Evolutionary conservation across 495 filamentous ascomycete genomes (phyloP).

Genomic region (Annulohypoxylon bovei): DNA sequence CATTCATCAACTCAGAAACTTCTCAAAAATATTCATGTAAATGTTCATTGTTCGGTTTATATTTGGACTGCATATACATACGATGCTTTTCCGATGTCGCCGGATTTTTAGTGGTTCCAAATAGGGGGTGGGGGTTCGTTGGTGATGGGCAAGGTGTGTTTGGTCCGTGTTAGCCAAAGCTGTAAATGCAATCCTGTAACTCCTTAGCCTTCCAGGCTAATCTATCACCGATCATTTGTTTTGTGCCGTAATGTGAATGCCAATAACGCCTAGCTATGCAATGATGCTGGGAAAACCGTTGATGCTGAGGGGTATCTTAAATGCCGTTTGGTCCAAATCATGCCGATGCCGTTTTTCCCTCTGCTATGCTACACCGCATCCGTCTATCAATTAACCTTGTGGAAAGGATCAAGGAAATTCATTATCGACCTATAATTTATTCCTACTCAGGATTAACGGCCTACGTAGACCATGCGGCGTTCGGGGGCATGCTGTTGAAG

Average conservation of each 20-base stretch:
- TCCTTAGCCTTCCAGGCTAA: conserved; percentile 8
- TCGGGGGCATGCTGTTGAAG: conserved; percentile 24
- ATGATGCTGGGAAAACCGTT: conserved; percentile 11
- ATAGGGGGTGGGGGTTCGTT: background rate
- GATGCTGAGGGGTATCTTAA: conserved; percentile 36
- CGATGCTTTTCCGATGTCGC: background rate
- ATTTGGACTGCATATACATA: background rate
- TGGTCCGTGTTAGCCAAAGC: background rate
- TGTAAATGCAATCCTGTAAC: conserved; percentile 17
- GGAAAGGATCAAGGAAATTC: background rate
- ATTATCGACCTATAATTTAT: background rate
- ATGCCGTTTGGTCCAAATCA: conserved; percentile 16
- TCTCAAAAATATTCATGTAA: background rate
- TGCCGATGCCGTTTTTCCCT: conserved; percentile 4
- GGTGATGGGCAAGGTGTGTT: background rate
- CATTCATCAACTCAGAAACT: background rate
- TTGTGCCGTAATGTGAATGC: conserved; percentile 19
- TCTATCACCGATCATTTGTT: background rate
- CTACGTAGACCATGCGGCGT: conserved; percentile 33
- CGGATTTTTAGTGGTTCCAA: background rate
- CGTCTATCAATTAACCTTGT: background rate
- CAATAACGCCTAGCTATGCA: conserved; percentile 37
- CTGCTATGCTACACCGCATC: background rate
- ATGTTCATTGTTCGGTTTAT: background rate
- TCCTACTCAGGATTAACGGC: conserved; percentile 11